Conservation (phyloP, 2,329 filamentous ascomycete genomes). For the Fusarium phyllophilum region DNA sequence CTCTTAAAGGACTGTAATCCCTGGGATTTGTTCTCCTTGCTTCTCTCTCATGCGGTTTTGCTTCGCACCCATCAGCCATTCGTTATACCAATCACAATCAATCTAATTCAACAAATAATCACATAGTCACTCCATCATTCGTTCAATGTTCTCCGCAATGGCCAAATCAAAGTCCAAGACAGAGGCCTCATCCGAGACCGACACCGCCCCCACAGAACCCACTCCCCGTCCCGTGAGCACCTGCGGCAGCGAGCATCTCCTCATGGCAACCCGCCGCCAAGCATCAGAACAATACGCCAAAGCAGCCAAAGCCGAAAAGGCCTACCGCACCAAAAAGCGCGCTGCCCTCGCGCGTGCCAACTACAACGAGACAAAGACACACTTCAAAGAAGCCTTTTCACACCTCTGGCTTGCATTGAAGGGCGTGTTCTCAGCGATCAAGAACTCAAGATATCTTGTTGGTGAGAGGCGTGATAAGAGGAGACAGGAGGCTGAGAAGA, state of each 20-base stretch:
- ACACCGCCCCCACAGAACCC: neutral
- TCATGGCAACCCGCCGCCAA: neutral
- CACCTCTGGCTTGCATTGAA: constrained; percentile 4
- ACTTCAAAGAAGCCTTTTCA: neutral
- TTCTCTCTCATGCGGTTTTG: neutral
- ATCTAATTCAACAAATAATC: neutral
- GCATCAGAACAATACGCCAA: constrained; percentile 12
- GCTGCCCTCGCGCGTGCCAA: constrained; percentile 5
- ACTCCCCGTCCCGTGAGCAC: neutral
- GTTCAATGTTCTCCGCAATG: neutral
- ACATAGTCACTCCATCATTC: fast-evolving
- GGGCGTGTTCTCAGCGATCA: neutral
- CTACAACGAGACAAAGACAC: constrained; percentile 5
- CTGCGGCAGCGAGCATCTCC: neutral
- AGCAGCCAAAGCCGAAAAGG: constrained; percentile 15
- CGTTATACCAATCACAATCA: neutral
- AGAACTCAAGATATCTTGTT: neutral
- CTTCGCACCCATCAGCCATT: neutral
- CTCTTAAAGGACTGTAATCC: neutral
- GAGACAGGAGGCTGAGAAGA: neutral
- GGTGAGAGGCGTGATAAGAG: neutral
- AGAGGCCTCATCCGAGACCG: neutral
- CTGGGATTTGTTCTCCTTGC: too few species aligned
- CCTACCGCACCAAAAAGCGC: constrained; percentile 12
- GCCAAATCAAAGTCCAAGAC: neutral